Evolutionary conservation across 1,139 yeast genomes (phyloP).

Genomic region (Debaryomyces psychrophilus): DNA sequence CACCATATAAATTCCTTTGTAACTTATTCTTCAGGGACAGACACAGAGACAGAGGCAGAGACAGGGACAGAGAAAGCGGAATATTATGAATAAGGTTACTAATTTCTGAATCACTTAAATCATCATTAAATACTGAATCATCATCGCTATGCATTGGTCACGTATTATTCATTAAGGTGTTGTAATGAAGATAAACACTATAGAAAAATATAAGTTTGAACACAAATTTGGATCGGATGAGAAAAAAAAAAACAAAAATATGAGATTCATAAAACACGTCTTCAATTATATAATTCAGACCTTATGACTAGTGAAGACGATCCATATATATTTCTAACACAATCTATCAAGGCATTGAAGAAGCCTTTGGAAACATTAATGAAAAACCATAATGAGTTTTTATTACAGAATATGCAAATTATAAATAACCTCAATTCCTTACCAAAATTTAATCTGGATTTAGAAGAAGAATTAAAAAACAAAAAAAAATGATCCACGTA

Average conservation of each 20-base stretch:
- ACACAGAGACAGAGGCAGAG: conserved; percentile 1
- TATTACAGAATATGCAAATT: conserved; percentile 28
- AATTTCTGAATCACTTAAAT: conserved; percentile 12
- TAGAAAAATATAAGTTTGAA: background rate
- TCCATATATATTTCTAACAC: conserved; percentile 27
- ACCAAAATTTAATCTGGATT: conserved; percentile 13
- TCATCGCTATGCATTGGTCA: conserved; percentile 17
- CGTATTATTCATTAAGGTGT: background rate
- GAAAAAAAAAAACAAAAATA: background rate
- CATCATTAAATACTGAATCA: conserved; percentile 20
- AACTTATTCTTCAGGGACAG: background rate
- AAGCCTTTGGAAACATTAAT: conserved; percentile 29
- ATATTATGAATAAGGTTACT: conserved; percentile 5
- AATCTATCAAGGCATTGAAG: conserved; percentile 24
- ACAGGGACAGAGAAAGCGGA: too few relatives aligned
- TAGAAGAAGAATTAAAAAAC: conserved; percentile 6
- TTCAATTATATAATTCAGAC: background rate
- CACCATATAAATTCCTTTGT: conserved; percentile 11
- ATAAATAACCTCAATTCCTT: conserved; percentile 28
- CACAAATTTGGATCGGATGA: background rate
- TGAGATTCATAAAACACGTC: conserved; percentile 2
- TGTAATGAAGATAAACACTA: background rate
- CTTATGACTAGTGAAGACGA: conserved; percentile 17
- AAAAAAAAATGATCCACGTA: background rate
- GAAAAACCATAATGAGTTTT: conserved; percentile 31